Evolutionary conservation across 257 asterid genomes (phyloP), one percentile per base, ranked within the genome.

Genomic region (Solanum dulcamara): DNA sequence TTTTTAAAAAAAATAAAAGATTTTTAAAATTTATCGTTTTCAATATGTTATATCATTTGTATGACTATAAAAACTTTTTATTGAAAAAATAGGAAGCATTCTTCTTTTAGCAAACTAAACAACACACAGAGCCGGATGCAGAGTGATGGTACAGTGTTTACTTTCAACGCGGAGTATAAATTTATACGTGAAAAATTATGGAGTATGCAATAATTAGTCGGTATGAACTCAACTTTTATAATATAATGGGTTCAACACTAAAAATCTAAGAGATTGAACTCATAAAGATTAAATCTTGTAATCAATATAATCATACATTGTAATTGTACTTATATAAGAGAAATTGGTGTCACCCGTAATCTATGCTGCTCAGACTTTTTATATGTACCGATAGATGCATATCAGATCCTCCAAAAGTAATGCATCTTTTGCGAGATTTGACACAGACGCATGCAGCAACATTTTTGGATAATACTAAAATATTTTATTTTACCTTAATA

Each of bases 271-370:
- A 37, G 42, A 9, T 37, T 37, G 0, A 37, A 9, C 9, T 1
- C 0, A 37, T 37, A 37, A 37, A 37, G 7, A 37, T 37, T 37
- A 37, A 37, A 37, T n/a, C n/a, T n/a, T n/a, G n/a, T n/a, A n/a
- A n/a, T n/a, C n/a, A n/a, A n/a, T n/a, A n/a, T n/a, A n/a, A n/a
- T 50, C 2, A 15, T 15, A 15, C 57, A 5, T 15, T 50, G 22
- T 14, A 50, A 9, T 50, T 17, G 17, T 17, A 50, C n/a, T 50
- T 50, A 17, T 51, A 51, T 17, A 51, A 17, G 59, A 6, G 2
- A 17, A 51, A 50, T 2, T 50, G 15, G 62, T 55, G 5, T 20
- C 12, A 32, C 0, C 0, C 0, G 10, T 13, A 2, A 32, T 7
- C 7, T 32, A 67, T 32, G 3, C 7, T 64, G 15, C 10, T 17